phyloP scores from a whole-genome alignment of 495 filamentous ascomycete genomes.

The Tuber microsphaerosporum region DNA sequence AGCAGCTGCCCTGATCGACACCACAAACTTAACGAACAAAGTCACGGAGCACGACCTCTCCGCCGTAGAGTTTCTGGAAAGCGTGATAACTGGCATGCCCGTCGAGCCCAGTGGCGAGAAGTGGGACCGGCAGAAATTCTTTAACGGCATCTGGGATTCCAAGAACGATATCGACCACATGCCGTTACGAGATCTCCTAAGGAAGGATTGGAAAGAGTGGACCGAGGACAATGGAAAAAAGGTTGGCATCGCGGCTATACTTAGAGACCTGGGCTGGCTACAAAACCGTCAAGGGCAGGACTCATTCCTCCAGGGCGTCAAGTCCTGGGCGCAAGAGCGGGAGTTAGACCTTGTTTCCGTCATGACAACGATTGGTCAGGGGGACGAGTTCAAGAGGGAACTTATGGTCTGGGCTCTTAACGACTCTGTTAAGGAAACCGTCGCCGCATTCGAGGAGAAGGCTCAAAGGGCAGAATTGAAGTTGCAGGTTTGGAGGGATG shows the following conservation, averaged over 20 bases:
- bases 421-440: slow-evolving; percentile 45
- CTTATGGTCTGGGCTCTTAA: slow-evolving; percentile 61
- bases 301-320: slow-evolving; percentile 49
- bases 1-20: slow-evolving; percentile 78
- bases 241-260: slow-evolving; percentile 68
- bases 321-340: slow-evolving; percentile 52
- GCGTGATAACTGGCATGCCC: slow-evolving; percentile 33
- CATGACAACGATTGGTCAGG: slow-evolving; percentile 60
- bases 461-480: slow-evolving; percentile 53
- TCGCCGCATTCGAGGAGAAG: slow-evolving; percentile 51
- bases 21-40: slow-evolving; percentile 65
- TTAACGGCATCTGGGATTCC: slow-evolving; percentile 54
- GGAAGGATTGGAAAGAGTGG: slow-evolving; percentile 94
- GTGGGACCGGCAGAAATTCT: slow-evolving; percentile 58
- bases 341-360: slow-evolving; percentile 60
- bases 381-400: slow-evolving; percentile 59
- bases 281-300: slow-evolving; percentile 35
- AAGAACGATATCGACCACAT: slow-evolving; percentile 67
- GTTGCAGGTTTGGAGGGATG: slow-evolving; percentile 45
- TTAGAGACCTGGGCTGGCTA: slow-evolving; percentile 55
- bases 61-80: slow-evolving; percentile 60
- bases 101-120: slow-evolving; percentile 21
- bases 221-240: slow-evolving; percentile 49
- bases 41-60: slow-evolving; percentile 61
- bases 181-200: slow-evolving; percentile 63